A percentile compares a stretch with the other conserved stretches of the same genome.
phyloP scores from a whole-genome alignment of 345 rosid genomes.

The Salix koriyanagi region DNA sequence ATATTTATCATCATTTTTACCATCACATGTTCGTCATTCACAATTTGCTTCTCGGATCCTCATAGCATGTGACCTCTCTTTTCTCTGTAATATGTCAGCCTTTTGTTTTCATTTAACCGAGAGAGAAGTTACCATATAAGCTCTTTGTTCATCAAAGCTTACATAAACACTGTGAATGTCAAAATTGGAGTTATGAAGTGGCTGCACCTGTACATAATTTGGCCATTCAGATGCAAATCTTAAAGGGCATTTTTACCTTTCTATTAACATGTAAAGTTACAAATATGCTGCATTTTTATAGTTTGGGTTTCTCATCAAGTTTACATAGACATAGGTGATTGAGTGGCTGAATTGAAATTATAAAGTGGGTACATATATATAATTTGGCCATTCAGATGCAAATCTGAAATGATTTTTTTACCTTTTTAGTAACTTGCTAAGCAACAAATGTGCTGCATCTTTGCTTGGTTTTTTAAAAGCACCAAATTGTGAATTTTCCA shows the following conservation, averaged over 20 bases:
- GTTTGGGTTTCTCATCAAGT: no score
- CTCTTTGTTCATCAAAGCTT: background rate
- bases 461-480: no score
- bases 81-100: background rate
- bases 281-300: no score
- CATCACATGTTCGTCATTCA: constrained; percentile 63
- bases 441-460: no score
- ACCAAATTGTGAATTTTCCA: no score
- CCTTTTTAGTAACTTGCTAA: no score
- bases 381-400: background rate
- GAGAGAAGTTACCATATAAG: background rate
- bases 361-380: background rate
- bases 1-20: constrained; percentile 71
- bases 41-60: constrained; percentile 5
- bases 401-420: background rate
- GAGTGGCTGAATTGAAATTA: background rate
- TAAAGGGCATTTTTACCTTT: no score
- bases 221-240: no score
- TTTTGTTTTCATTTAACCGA: background rate
- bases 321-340: no score
- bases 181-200: background rate
- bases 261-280: no score
- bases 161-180: background rate
- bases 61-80: constrained; percentile 3
- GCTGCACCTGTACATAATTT: no score